Evolutionary conservation across 192 early-diverging fungal genomes (phyloP).

Genomic region (Polychytrium aggregatum): DNA sequence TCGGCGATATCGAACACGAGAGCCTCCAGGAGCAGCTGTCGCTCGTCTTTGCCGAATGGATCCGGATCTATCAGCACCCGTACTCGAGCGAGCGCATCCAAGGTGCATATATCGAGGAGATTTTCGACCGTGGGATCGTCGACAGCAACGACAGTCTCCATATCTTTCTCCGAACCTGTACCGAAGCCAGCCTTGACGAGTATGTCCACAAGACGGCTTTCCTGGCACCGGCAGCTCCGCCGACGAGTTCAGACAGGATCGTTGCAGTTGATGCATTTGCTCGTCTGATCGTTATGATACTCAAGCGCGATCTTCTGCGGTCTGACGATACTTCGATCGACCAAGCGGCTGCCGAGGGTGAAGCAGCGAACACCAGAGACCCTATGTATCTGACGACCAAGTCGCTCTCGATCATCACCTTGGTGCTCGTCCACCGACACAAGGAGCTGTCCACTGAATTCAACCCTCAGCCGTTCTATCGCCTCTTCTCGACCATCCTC

Average conservation of each 20-base stretch:
- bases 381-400: constrained; percentile 63
- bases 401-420: constrained; percentile 72
- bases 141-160: constrained; percentile 64
- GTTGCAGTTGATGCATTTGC: constrained; percentile 93
- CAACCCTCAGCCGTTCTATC: constrained; percentile 83
- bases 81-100: constrained; percentile 60
- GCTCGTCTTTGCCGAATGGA: constrained; percentile 70
- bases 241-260: too few species aligned
- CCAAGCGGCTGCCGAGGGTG: too few species aligned
- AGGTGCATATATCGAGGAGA: constrained; percentile 50
- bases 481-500: constrained; percentile 74
- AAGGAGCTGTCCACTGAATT: constrained; percentile 65
- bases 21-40: constrained; percentile 50
- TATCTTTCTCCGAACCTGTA: constrained; percentile 89
- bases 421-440: constrained; percentile 78
- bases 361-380: too few species aligned
- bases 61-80: constrained; percentile 58
- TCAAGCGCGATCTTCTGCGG: too few species aligned
- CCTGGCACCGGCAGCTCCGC: too few species aligned
- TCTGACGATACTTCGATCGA: constrained; percentile 61
- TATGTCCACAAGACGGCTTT: too few species aligned
- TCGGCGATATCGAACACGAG: too few species aligned
- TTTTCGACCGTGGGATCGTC: constrained; percentile 64
- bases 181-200: constrained; percentile 73
- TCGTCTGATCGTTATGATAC: constrained; percentile 72